These are phyloP conservation scores for Kodamaea kaohsiungensis DNA, from an alignment of 805 yeast genomes.

Conservation along the genomic window DNA sequence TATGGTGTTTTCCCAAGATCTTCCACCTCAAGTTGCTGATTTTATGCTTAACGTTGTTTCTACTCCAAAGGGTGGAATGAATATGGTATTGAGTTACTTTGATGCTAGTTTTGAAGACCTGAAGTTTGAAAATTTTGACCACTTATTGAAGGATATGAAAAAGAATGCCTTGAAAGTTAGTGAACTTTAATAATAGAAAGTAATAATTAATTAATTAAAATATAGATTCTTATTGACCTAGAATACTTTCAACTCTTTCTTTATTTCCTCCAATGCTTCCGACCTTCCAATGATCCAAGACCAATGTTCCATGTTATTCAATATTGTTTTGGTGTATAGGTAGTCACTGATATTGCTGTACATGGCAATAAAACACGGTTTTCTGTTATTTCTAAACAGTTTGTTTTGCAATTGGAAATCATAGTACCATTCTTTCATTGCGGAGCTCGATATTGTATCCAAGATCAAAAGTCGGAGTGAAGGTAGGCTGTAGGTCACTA, in stretches of 20 bases:
- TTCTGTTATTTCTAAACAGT: background rate
- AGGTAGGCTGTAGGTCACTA: background rate
- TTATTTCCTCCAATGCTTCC: background rate
- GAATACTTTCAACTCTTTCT: background rate
- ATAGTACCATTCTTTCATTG: background rate
- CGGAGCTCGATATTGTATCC: background rate
- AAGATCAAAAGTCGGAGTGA: background rate
- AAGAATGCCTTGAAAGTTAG: conserved; percentile 18
- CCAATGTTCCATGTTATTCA: background rate
- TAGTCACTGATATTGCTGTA: conserved; percentile 1
- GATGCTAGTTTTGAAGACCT: conserved; percentile 28
- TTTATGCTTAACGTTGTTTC: conserved; percentile 4
- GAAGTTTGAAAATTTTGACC: conserved; percentile 22
- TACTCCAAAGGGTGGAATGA: conserved; percentile 6
- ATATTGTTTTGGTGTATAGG: background rate
- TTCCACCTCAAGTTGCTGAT: conserved; percentile 12
- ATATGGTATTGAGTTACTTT: conserved; percentile 8
- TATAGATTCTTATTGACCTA: background rate
- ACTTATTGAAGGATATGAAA: conserved; percentile 18
- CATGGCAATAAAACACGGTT: conserved; percentile 2
- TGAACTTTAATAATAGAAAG: background rate
- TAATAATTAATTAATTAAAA: too few relatives aligned
- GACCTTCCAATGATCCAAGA: background rate
- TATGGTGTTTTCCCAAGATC: conserved; percentile 9
- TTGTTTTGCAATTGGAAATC: background rate